Conservation (phyloP, 1,284 basidiomycete species). For the Apiotrichum domesticum region DNA sequence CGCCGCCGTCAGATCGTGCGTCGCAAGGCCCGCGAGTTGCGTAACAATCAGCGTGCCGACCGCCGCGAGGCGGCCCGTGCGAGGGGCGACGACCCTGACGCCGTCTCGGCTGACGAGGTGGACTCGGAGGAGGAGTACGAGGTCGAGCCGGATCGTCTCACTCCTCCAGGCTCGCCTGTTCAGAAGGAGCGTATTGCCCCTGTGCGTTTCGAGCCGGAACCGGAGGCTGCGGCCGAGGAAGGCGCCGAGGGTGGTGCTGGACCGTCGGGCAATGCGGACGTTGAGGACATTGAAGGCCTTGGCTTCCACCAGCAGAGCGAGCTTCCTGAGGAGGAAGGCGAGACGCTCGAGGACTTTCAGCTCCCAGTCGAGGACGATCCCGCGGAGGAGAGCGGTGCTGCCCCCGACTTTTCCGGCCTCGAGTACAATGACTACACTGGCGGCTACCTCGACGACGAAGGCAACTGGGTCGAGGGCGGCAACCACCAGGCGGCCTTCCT, state of each 20-base stretch:
- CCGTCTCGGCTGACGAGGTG: slow-evolving; percentile 32
- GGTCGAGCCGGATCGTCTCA: slow-evolving; percentile 32
- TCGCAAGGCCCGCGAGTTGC: slow-evolving; percentile 25
- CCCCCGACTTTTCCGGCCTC: slow-evolving; percentile 13
- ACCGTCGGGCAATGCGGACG: slow-evolving; percentile 8
- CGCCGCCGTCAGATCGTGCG: slow-evolving; percentile 27
- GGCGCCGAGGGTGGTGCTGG: slow-evolving; percentile 1
- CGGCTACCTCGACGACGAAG: slow-evolving; percentile 16
- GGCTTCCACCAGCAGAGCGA: slow-evolving; percentile 18
- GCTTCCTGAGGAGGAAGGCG: slow-evolving; percentile 19
- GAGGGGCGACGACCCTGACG: slow-evolving; percentile 16
- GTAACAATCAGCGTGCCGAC: slow-evolving; percentile 25
- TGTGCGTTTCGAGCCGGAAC: slow-evolving; percentile 8
- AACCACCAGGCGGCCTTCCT: slow-evolving; percentile 1
- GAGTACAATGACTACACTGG: slow-evolving; percentile 10
- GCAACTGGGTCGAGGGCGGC: slow-evolving; percentile 14
- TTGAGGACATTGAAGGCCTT: slow-evolving; percentile 24
- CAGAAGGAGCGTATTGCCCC: slow-evolving; percentile 13
- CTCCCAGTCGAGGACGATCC: slow-evolving; percentile 13
- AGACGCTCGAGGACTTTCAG: slow-evolving; percentile 13
- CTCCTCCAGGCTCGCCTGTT: slow-evolving; percentile 30
- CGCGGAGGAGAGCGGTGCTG: background rate
- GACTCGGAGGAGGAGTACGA: slow-evolving; percentile 40
- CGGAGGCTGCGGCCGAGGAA: background rate
- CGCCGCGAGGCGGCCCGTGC: slow-evolving; percentile 18